Percentiles rank a stretch among this genome's conserved stretches.
These are phyloP conservation scores for Auricularia heimuer DNA, from an alignment of 768 basidiomycete genomes.

Conservation along the genomic window DNA sequence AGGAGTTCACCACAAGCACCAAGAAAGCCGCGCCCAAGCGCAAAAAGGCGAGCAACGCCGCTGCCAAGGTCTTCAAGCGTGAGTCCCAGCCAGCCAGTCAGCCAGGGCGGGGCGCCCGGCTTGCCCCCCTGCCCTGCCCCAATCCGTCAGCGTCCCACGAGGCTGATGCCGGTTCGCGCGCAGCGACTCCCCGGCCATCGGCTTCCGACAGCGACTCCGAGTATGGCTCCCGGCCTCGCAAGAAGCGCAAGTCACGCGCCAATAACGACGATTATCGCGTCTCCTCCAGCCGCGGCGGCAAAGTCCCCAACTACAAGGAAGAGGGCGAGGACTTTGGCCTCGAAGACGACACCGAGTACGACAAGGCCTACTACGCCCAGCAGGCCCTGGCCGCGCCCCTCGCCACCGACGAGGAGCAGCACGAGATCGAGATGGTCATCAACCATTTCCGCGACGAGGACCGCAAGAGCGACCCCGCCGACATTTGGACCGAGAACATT, in stretches of 20 bases:
- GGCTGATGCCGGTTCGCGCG: background rate
- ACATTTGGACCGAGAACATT: conserved; percentile 81
- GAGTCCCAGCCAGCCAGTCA: background rate
- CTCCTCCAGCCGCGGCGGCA: conserved; percentile 60
- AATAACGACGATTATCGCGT: conserved; percentile 68
- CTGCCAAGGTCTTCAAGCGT: conserved; percentile 7
- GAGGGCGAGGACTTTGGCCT: conserved; percentile 59
- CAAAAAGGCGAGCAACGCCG: conserved; percentile 6
- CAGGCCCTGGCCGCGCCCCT: conserved; percentile 25
- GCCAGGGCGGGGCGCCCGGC: background rate
- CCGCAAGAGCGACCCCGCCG: conserved; percentile 61
- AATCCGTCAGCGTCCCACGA: background rate
- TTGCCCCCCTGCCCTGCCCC: background rate
- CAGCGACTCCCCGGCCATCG: conserved; percentile 33
- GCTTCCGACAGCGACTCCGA: conserved; percentile 79
- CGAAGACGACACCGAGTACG: conserved; percentile 56
- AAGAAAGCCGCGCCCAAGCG: conserved; percentile 8
- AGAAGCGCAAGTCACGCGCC: conserved; percentile 49
- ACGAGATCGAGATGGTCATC: conserved; percentile 89
- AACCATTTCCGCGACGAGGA: conserved; percentile 81
- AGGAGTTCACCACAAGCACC: conserved; percentile 6
- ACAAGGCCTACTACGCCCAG: conserved; percentile 44
- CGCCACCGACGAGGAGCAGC: conserved; percentile 41
- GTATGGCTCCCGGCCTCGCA: conserved; percentile 77
- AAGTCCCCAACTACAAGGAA: conserved; percentile 78